phyloP scores from a whole-genome alignment of 768 basidiomycete species.

The Phanerochaete carnosa region DNA sequence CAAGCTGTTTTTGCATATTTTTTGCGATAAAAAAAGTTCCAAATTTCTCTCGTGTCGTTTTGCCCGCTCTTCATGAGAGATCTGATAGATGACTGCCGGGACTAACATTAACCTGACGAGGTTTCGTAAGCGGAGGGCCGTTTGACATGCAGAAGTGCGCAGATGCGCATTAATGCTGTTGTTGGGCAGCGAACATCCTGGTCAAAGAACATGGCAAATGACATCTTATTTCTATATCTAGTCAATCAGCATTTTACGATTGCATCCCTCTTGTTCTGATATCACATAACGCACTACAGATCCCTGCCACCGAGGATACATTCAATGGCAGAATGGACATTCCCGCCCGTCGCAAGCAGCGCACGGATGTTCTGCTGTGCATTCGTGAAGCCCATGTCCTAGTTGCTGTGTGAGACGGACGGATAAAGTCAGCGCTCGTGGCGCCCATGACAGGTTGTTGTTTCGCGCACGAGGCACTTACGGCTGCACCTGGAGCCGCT shows the following conservation, averaged over 20 bases:
- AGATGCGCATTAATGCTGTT: too few species aligned
- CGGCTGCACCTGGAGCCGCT: slow-evolving; percentile 85
- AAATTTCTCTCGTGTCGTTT: too few species aligned
- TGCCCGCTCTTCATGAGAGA: too few species aligned
- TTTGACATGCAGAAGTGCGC: too few species aligned
- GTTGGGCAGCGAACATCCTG: neutral
- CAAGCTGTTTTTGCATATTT: too few species aligned
- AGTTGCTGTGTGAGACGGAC: slow-evolving; percentile 65
- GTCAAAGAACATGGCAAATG: neutral
- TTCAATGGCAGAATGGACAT: slow-evolving; percentile 89
- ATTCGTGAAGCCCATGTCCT: slow-evolving; percentile 93
- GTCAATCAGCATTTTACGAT: slow-evolving; percentile 6
- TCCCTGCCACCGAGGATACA: slow-evolving; percentile 86
- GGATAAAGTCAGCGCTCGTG: too few species aligned
- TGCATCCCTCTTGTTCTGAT: neutral
- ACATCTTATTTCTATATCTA: slow-evolving; percentile 2
- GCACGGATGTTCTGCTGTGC: slow-evolving; percentile 89
- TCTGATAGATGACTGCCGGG: too few species aligned
- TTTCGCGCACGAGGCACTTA: slow-evolving; percentile 59
- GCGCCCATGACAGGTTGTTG: slow-evolving; percentile 1
- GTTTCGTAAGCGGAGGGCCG: too few species aligned
- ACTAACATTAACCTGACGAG: too few species aligned
- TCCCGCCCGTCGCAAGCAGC: slow-evolving; percentile 87
- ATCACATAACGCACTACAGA: slow-evolving; percentile 29
- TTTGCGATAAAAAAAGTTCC: too few species aligned